Evolutionary conservation across 2,329 filamentous ascomycete genomes (phyloP), one percentile per base, ranked within the genome.

Genomic region (Cryphonectria carpinicola): DNA sequence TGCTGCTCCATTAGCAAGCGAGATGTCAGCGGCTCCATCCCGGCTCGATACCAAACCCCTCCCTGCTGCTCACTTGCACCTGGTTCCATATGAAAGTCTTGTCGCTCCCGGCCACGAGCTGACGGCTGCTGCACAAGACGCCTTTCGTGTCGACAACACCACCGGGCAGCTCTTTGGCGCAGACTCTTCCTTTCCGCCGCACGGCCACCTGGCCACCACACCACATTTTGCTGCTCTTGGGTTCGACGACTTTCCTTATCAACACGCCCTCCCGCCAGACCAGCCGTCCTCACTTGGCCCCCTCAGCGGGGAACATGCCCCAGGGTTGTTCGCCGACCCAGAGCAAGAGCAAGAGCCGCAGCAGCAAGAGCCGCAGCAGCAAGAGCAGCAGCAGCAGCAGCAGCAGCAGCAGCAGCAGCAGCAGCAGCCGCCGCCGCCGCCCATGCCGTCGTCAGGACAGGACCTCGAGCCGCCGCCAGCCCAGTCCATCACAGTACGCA

Each of bases 181-280:
- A 39, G 49, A 28, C 64, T 25, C 32, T 32, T 14, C 32, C 49
- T 14, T 66, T 7, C 67, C 62, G 35, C 67, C 62, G 25, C 79
- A 79, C 72, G 75, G 75, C 73, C 76, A 84, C 75, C 83, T 86
- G 75, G 83, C 86, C 73, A 75, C 81, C 46, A 39, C 37, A 39
- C 78, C 83, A 22, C 84, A 85, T 65, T 89, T 89, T 75, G 52
- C 54, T 75, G 52, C 54, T 28, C 80, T 81, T 72, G 84, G 87
- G 73, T 89, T 88, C 75, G 79, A 84, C 32, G 79, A 84, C 32
- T 89, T 88, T 74, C 76, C 84, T 3, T 88, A 85, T 3, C 46
- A 49, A 49, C 80, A 83, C 74, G 79, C 79, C 62, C 76, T 85
- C 13, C 73, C 81, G 35, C 83, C 84, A 69, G 81, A 82, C 72